Conservation (phyloP, 2,329 filamentous ascomycete species). For the Oidium heveae region DNA sequence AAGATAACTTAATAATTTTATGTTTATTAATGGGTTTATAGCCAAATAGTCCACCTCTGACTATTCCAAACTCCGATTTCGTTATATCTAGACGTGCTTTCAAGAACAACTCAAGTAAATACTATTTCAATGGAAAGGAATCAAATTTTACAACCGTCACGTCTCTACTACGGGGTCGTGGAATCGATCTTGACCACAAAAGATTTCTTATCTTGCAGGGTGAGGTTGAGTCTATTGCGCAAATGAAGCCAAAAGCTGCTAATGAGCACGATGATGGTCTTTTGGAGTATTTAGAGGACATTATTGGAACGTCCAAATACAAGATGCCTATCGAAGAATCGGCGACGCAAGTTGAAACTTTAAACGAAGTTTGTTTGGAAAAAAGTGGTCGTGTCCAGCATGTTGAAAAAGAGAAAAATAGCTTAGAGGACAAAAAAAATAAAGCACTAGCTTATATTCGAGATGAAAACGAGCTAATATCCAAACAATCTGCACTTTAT, state of each 20-base stretch:
- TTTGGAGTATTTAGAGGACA: conserved; percentile 90
- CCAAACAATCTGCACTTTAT: conserved; percentile 79
- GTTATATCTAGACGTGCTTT: conserved; percentile 82
- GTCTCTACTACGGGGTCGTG: conserved; percentile 59
- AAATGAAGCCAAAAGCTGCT: conserved; percentile 93
- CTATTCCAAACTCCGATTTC: conserved; percentile 62
- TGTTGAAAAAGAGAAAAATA: conserved; percentile 88
- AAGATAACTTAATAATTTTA: neutral
- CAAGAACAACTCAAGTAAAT: conserved; percentile 95
- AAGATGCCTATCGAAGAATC: conserved; percentile 92
- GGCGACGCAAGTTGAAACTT: conserved; percentile 63
- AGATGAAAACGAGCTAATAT: conserved; percentile 76
- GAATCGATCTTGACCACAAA: conserved; percentile 92
- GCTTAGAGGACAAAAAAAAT: conserved; percentile 88
- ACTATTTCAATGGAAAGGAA: conserved; percentile 77
- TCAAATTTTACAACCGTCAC: conserved; percentile 88
- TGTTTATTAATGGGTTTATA: conserved; percentile 9
- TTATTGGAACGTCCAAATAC: conserved; percentile 96
- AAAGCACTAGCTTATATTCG: conserved; percentile 70
- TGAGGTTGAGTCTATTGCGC: conserved; percentile 93
- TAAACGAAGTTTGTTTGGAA: conserved; percentile 87
- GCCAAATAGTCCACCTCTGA: conserved; percentile 47
- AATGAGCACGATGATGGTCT: conserved; percentile 93
- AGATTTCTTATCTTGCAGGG: conserved; percentile 92
- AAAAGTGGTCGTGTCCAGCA: conserved; percentile 91